phyloP scores from a whole-genome alignment of 1,284 basidiomycete genomes.

The Puccinia brachypodii region DNA sequence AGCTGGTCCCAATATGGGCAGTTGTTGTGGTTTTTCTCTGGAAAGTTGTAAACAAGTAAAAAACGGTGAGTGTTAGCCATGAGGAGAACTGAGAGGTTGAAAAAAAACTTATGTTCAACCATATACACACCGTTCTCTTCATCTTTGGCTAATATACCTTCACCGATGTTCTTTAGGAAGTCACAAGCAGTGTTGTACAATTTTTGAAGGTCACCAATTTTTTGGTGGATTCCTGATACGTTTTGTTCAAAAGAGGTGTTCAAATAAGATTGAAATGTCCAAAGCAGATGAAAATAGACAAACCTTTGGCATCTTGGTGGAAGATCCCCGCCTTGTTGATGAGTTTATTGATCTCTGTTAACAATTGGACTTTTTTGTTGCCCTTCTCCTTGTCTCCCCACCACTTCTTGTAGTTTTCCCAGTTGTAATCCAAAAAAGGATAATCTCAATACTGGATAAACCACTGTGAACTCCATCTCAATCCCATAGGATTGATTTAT shows the following conservation, averaged over 20 bases:
- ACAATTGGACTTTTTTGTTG: not conserved
- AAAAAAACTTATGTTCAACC: not conserved
- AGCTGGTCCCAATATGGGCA: not conserved
- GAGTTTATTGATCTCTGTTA: not conserved
- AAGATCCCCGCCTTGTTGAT: not conserved
- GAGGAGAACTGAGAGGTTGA: too few relatives aligned
- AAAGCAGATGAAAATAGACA: not conserved
- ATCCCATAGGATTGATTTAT: not conserved
- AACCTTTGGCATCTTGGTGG: slow-evolving; percentile 11
- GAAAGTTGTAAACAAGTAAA: too few relatives aligned
- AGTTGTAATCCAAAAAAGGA: not conserved
- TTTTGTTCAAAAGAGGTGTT: too few relatives aligned
- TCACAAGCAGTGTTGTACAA: slow-evolving; percentile 2
- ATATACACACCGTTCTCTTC: not conserved
- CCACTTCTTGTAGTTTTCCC: slow-evolving; percentile 9
- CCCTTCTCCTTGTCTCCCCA: not conserved
- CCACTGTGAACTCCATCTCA: not conserved
- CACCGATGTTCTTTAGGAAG: not conserved
- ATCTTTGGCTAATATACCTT: not conserved
- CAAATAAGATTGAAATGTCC: too few relatives aligned
- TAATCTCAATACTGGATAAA: not conserved
- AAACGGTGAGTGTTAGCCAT: too few relatives aligned
- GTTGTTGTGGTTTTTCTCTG: not conserved
- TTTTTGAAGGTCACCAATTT: slow-evolving; percentile 2
- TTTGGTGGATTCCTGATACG: not conserved